phyloP scores from a whole-genome alignment of 306 rosid species.

The Potentilla sterilis region DNA sequence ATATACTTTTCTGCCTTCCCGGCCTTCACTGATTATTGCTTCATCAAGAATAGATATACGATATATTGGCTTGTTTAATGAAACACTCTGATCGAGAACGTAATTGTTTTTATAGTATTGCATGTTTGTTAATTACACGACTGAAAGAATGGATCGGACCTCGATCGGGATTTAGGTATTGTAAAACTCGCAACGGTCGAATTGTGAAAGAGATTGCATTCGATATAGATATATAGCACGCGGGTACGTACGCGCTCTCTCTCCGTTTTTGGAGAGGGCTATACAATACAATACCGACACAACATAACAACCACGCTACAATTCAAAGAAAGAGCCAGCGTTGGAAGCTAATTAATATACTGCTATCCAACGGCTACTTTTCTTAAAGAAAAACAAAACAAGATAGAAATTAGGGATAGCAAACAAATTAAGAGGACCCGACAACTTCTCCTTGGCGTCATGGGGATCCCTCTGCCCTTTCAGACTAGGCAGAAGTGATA shows the following conservation, averaged over 20 bases:
- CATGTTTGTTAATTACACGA: too few species aligned
- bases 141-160: too few species aligned
- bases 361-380: slow-evolving; percentile 42
- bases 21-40: background rate
- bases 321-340: slow-evolving; percentile 17
- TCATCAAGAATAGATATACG: too few species aligned
- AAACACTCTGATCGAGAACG: too few species aligned
- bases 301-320: background rate
- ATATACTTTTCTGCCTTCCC: background rate
- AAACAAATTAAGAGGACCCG: slow-evolving; percentile 14
- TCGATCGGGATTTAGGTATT: too few species aligned
- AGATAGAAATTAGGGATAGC: background rate
- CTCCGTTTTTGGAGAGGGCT: slow-evolving; percentile 85
- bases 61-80: too few species aligned
- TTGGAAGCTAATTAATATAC: slow-evolving; percentile 31
- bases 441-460: slow-evolving; percentile 29
- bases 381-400: background rate
- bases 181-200: too few species aligned
- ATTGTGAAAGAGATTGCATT: too few species aligned
- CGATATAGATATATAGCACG: too few species aligned
- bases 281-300: slow-evolving; percentile 1
- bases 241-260: slow-evolving; percentile 59
- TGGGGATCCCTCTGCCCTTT: slow-evolving; percentile 12
- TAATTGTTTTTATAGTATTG: too few species aligned
- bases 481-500: background rate